Base-by-base conservation (phyloP, 2,329 filamentous ascomycete species). In the Trichoderma sp. region DNA sequence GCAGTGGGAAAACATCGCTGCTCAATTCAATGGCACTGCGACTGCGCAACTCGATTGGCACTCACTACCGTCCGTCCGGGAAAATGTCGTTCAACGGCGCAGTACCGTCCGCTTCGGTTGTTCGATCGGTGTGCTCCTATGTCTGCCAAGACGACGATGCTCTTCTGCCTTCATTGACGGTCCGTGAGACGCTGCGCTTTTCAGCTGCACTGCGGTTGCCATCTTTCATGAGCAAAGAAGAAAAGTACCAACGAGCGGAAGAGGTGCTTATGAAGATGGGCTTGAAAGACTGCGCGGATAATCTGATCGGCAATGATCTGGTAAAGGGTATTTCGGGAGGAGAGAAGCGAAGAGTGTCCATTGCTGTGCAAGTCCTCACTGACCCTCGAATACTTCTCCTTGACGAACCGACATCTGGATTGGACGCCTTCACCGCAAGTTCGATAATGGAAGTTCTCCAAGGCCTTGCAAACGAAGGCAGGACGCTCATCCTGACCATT, bases 101-200 rank as follows among this genome's bases (percentile, higher is more conserved):
- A 0, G 80, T 86, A 1, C 91, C 91, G 0, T 91, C 90, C 0
- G 85, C 88, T 62, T 85, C 87, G 0, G 91, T 94, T 4, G 84
- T 94, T 40, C 85, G 89, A 35, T 92, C 91, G 0, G 86, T 93
- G 0, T 91, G 89, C 53, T 93, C 91, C 0, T 94, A 92, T 71
- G 91, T 94, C 7, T 92, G 90, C 27, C 92, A 94, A 72, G 91
- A 93, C 70, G 92, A 94, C 68, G 91, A 93, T 73, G 91, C 90
- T 1, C 81, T 94, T 2, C 83, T 94, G 7, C 88, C 91, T 1
- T 92, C 89, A 0, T 81, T 94, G 24, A 94, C 92, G 0, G 92
- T 94, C 0, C 86, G 91, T 1, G 92, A 94, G 75, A 94, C 91
- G 0, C 82, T 94, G 1, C 85, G 82, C 0, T 92, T 91, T 76